Base-by-base conservation (phyloP, 2,329 filamentous ascomycete genomes). In the Aspergillus aculeatinus region DNA sequence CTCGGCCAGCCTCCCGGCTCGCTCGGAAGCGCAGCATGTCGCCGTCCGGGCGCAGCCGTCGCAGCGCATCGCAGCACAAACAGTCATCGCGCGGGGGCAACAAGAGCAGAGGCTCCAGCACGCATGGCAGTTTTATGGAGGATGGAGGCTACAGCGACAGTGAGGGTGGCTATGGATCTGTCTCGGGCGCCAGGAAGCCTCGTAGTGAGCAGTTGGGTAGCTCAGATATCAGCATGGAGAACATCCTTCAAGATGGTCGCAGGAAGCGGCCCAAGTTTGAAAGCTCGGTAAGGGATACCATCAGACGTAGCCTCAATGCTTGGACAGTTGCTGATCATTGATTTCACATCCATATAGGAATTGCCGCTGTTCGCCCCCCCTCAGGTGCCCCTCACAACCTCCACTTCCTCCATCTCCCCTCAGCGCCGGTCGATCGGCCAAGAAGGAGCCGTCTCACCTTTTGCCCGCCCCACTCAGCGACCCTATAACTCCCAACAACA, bases 171-270 rank as follows among this genome's bases (percentile, higher is more conserved):
- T 85, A 90, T 63, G 89, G 87, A 66, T 93, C 91, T 58, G 83
- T 89, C 53, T 82, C 82, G 16, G 85, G 85, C 66, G 89, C 89
- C 60, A 88, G 90, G 70, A 90, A 90, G 75, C 86, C 84, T 68
- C 92, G 91, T 76, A 87, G 83, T 65, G 93, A 97, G 70, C 89
- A 92, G 65, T 86, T 96, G 70, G 92, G 91, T 52, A 97, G 92
- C 74, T 96, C 95, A 16, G 95, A 99, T 69, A 99, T 99, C 72
- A 98, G 94, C 75, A 87, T 97, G 68, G 93, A 97, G 69, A 99
- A 99, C 75, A 98, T 99, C 76, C 90, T 99, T 63, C 94, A 98
- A 78, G 95, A 96, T 72, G 93, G 94, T 67, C 89, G 95, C 77
- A 89, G 95, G 74, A 97, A 98, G 82, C 87, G 92, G 72, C 91